Base-by-base conservation (phyloP, 148 eudicot species). In the Gaultheria prostrata region DNA sequence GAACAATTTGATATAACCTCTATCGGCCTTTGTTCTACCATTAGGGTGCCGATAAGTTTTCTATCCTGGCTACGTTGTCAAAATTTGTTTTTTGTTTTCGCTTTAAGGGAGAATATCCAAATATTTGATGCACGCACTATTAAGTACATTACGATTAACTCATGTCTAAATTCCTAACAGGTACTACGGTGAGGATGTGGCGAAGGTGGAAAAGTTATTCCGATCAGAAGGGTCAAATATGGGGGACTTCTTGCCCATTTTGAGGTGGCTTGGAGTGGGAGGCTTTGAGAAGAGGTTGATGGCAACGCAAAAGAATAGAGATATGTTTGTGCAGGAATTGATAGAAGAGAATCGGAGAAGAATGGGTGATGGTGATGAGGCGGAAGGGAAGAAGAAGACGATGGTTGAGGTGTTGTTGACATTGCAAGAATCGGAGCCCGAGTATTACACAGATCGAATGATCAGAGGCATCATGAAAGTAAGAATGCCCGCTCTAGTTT, bases 311-410 rank as follows among this genome's bases (percentile, higher is more conserved):
- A 46, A 76, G 72, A 10, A 69, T 32, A 57, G 88, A 80, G 76
- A 87, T 10, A 70, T 28, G 30, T 88, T 88, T 10, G 51, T 90
- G 85, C 77, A 80, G 79, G 89, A 85, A 1, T 88, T 88, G 79
- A 80, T 85, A 49, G 78, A 87, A 14, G 87, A 90, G 54, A 84
- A 81, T 73, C 78, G 77, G 4, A 65, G 50, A 71, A 74, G 5
- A 71, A 54, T n/a, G 82, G 35, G 83, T 80, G 83, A 67, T 18
- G 56, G 28, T 12, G 86, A 21, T 65, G 80, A 76, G 80, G 88
- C 82, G 71, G 82, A 39, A 24, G 83, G 45, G 39, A 48, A n/a
- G 46, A 69, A 51, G 76, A 86, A 53, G 73, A 77, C 43, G 21
- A 76, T 78, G 80, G 24, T 78, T 2, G 80, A 78, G n/a, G 15